A percentile compares a stretch with the other conserved stretches of the same genome.
Evolutionary conservation across 495 filamentous ascomycete genomes (phyloP).

Genomic region (Evernia prunastri): DNA sequence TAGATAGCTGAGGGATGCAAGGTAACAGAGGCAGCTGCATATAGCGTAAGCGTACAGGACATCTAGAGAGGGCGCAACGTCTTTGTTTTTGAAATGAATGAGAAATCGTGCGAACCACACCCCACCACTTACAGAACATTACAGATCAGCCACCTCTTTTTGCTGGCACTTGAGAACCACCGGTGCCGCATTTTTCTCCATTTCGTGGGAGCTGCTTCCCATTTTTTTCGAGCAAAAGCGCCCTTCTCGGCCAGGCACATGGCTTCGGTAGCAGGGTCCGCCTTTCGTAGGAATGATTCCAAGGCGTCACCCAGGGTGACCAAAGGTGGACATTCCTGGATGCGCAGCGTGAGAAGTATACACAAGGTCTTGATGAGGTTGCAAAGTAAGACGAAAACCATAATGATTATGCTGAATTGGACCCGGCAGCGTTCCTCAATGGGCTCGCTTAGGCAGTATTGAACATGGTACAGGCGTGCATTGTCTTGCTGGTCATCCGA

Average conservation of each 20-base stretch:
- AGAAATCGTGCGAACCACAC: no score
- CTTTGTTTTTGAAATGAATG: no score
- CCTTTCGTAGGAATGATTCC: constrained; percentile 13
- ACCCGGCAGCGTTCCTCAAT: constrained; percentile 34
- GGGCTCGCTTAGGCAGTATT: constrained; percentile 36
- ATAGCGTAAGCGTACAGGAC: not conserved
- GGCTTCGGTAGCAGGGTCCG: not conserved
- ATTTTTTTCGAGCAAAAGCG: not conserved
- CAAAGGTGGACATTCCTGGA: constrained; percentile 15
- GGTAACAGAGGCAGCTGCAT: not conserved
- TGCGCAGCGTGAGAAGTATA: constrained; percentile 27
- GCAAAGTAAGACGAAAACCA: constrained; percentile 35
- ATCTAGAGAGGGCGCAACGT: no score
- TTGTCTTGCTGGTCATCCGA: not conserved
- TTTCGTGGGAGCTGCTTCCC: not conserved
- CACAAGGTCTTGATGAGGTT: constrained; percentile 35
- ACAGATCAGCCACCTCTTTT: constrained; percentile 20
- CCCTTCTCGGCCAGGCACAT: constrained; percentile 13
- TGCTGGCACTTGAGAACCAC: constrained; percentile 20
- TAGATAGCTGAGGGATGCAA: not conserved
- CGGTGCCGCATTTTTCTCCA: constrained; percentile 1
- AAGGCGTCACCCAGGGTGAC: constrained; percentile 24
- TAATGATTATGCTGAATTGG: constrained; percentile 37
- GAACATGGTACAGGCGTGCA: constrained; percentile 19
- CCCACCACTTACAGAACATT: constrained; percentile 27